These are phyloP conservation scores for Zarea fungicola DNA, from an alignment of 2,329 filamentous ascomycete species.

Conservation along the genomic window DNA sequence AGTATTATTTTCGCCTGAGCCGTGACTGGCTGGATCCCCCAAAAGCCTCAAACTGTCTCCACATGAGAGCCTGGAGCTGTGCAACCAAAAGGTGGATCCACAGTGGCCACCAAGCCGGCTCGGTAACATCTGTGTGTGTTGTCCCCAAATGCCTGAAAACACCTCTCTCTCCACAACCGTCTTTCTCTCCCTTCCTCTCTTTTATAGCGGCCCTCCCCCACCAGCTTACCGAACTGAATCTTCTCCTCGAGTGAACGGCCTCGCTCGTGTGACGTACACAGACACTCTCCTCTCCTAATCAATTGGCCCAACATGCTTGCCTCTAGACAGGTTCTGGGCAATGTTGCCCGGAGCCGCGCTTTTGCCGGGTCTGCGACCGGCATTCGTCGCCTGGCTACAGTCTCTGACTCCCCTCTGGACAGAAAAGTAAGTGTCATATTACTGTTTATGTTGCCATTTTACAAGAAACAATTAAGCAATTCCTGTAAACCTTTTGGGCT, in stretches of 20 bases:
- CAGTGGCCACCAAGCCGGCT: not conserved
- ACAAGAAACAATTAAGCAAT: too few species aligned
- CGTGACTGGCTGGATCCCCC: conserved; percentile 7
- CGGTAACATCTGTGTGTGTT: not conserved
- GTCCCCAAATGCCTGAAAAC: conserved; percentile 17
- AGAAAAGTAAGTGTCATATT: conserved; percentile 74
- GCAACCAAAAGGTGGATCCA: conserved; percentile 11
- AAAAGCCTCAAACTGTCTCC: conserved; percentile 6
- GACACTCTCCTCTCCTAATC: conserved; percentile 27
- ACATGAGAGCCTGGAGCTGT: conserved; percentile 11
- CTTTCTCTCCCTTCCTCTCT: conserved; percentile 16
- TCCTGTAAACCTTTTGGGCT: too few species aligned
- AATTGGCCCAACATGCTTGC: conserved; percentile 55
- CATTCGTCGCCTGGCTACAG: conserved; percentile 74
- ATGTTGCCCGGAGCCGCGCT: conserved; percentile 56
- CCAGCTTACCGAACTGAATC: conserved; percentile 16
- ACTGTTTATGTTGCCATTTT: too few species aligned
- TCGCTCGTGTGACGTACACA: conserved; percentile 11
- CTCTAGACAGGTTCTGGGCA: conserved; percentile 65
- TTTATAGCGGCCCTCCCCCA: conserved; percentile 23
- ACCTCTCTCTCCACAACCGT: conserved; percentile 23
- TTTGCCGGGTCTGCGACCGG: conserved; percentile 51
- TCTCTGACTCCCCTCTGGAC: conserved; percentile 79
- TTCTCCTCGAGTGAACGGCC: conserved; percentile 11
- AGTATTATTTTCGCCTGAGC: conserved; percentile 25